Evolutionary conservation across 257 asterid species (phyloP).

Genomic region (Linaria vulgaris): DNA sequence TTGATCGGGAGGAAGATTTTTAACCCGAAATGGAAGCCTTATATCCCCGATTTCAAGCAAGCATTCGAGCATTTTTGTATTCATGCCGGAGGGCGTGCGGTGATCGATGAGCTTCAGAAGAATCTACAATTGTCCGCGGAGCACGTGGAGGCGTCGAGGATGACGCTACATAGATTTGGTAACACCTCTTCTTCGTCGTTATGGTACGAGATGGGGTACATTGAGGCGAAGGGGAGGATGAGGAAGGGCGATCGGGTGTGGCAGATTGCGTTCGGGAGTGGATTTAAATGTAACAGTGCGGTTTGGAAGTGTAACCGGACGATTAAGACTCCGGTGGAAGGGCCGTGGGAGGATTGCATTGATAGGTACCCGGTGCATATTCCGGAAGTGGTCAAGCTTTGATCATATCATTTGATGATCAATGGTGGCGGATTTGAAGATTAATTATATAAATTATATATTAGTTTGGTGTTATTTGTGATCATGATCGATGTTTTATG

Average conservation of each 20-base stretch:
- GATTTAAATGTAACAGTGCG: slow-evolving; percentile 82
- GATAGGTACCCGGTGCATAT: slow-evolving; percentile 76
- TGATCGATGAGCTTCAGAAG: slow-evolving; percentile 88
- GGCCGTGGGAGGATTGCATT: slow-evolving; percentile 82
- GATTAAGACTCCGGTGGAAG: slow-evolving; percentile 52
- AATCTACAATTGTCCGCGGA: slow-evolving; percentile 76
- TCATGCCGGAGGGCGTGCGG: slow-evolving; percentile 89
- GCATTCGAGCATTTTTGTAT: slow-evolving; percentile 87
- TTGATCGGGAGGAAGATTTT: slow-evolving; percentile 75
- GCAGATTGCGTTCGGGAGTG: slow-evolving; percentile 92
- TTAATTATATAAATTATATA: too few species aligned
- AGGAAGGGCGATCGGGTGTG: slow-evolving; percentile 68
- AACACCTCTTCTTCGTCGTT: slow-evolving; percentile 82
- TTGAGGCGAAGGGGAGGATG: slow-evolving; percentile 83
- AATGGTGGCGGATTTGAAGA: too few species aligned
- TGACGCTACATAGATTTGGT: slow-evolving; percentile 80
- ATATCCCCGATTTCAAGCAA: slow-evolving; percentile 78
- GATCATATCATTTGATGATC: slow-evolving; percentile 7
- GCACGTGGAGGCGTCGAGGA: slow-evolving; percentile 91
- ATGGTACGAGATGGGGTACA: slow-evolving; percentile 74
- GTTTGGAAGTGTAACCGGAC: slow-evolving; percentile 79
- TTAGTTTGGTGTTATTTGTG: not conserved
- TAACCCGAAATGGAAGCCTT: slow-evolving; percentile 83
- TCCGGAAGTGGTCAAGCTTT: slow-evolving; percentile 78
- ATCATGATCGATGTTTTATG: not conserved